These are phyloP conservation scores for Cladosporium colombiae DNA, from an alignment of 2,329 filamentous ascomycete genomes.

Conservation along the genomic window DNA sequence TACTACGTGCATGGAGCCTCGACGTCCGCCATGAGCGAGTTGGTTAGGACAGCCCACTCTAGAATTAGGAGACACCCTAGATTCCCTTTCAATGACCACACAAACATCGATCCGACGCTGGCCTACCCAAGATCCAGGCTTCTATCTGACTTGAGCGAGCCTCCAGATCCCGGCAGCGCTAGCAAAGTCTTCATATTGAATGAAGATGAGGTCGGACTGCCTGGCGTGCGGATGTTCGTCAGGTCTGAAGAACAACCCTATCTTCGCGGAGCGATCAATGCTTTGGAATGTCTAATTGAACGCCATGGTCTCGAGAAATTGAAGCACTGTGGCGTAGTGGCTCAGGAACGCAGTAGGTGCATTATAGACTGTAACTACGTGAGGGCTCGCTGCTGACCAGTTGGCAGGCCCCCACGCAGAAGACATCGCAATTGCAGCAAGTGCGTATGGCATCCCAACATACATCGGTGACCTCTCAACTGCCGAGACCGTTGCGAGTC, in stretches of 20 bases:
- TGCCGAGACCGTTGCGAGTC: background rate
- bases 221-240: constrained; percentile 10
- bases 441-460: background rate
- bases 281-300: constrained; percentile 3
- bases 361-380: background rate
- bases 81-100: background rate
- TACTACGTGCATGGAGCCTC: background rate
- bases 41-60: background rate
- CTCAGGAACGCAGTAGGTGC: background rate
- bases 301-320: constrained; percentile 4
- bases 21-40: background rate
- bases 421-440: constrained; percentile 35
- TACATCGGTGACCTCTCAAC: background rate
- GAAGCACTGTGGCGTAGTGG: background rate
- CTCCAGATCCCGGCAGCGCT: background rate
- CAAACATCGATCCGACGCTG: background rate
- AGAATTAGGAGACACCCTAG: constrained; percentile 1
- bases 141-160: background rate
- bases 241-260: constrained; percentile 11
- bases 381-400: background rate
- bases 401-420: constrained; percentile 24
- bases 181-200: background rate
- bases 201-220: background rate
- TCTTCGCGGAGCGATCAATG: constrained; percentile 13
- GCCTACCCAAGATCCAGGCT: background rate